Base-by-base conservation (phyloP, 352 stramenopile species). In the Plasmopara viticola region DNA sequence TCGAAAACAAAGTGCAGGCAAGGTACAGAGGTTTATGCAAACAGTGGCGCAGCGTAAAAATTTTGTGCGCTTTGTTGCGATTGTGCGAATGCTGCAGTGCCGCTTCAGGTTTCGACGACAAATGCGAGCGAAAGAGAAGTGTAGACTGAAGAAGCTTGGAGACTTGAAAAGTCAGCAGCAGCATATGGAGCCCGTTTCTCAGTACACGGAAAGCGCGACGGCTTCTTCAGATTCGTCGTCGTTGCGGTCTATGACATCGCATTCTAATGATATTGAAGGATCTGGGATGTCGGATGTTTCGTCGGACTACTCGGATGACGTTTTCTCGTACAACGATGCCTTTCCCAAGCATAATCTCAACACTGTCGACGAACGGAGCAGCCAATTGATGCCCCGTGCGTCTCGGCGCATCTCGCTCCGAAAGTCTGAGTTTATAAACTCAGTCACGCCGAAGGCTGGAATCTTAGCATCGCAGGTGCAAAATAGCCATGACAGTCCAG, bases 251-350 rank as follows among this genome's bases (percentile, higher is more conserved):
- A 42, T 88, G 42, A 77, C 71, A 0, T 89, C 77, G 8, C 84
- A 85, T 51, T 87, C 78, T 6, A 88, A 92, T 48, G 81, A 90
- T 44, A 74, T 87, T 14, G 81, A 89, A 62, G 77, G 75, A 31
- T 76, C 67, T 15, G 60, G 55, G 9, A 56, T 66, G 18, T 72
- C 59, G 13, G 68, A 80, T 49, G 64, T 66, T 6, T 87, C 81
- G 28, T 86, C 78, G 10, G 68, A 70, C 10, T 77, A 83, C 46
- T 87, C 55, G 8, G 75, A 87, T n/a, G 75, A 89, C 47, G 54
- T 70, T 7, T 84, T 78, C 56, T 50, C 73, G 9, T 82, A 78
- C 50, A 78, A 72, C 10, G 67, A 84, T 38, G 68, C 57, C 25
- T 72, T 72, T 42, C 64, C 53, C 0, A 86, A 80, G 68, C 72